Percentiles rank a stretch among this genome's conserved stretches.
Conservation (phyloP, 1,139 yeast genomes). For the Protomyces macrosporus region DNA sequence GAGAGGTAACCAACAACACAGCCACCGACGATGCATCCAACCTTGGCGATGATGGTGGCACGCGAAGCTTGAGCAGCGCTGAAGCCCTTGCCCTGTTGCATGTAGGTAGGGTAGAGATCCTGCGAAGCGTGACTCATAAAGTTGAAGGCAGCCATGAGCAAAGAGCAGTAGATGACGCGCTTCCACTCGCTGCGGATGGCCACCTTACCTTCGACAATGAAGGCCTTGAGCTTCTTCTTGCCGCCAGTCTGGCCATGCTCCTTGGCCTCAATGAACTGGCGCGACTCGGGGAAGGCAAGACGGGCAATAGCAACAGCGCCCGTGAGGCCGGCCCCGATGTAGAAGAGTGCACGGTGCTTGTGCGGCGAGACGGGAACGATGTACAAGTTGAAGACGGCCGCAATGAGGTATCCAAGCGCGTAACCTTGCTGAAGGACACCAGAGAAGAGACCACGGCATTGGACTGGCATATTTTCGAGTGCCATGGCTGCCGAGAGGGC, state of each 20-base stretch:
- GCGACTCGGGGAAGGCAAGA: constrained; percentile 54
- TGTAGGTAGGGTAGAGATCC: constrained; percentile 64
- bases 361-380: constrained; percentile 54
- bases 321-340: constrained; percentile 74
- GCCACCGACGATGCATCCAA: constrained; percentile 68
- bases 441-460: constrained; percentile 57
- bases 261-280: constrained; percentile 44
- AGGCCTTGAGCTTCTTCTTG: constrained; percentile 27
- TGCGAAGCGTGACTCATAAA: constrained; percentile 49
- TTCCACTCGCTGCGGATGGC: constrained; percentile 41
- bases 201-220: constrained; percentile 35
- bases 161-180: constrained; percentile 47
- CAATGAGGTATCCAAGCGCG: constrained; percentile 55
- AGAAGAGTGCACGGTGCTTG: constrained; percentile 70
- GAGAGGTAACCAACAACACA: constrained; percentile 56
- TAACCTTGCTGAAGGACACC: constrained; percentile 70
- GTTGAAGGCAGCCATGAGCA: constrained; percentile 60
- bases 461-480: constrained; percentile 58
- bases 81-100: constrained; percentile 51
- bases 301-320: constrained; percentile 55
- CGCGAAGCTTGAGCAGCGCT: constrained; percentile 54
- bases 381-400: constrained; percentile 58
- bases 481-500: constrained; percentile 66
- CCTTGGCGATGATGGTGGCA: constrained; percentile 62
- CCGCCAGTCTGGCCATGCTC: constrained; percentile 7